Percentiles rank a stretch among this genome's conserved stretches.
Evolutionary conservation across 2,329 filamentous ascomycete genomes (phyloP).

Genomic region (Trichophyton mentagrophytes): DNA sequence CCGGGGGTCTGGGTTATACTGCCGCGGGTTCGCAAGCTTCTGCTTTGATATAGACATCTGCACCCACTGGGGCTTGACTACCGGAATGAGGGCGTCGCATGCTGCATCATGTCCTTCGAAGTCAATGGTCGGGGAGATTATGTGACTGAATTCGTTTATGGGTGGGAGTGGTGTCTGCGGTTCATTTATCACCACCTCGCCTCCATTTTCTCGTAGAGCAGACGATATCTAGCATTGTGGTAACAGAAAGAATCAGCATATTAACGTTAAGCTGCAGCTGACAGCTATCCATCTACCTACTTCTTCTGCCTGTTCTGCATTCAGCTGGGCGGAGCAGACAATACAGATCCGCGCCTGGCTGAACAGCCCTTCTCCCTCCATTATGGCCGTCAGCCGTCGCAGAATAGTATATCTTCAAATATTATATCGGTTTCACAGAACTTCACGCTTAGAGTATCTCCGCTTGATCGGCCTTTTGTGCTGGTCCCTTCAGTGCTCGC

Average conservation of each 20-base stretch:
- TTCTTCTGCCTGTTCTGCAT: conserved; percentile 28
- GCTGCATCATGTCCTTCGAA: conserved; percentile 76
- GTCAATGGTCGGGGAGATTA: conserved; percentile 68
- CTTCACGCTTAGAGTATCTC: background rate
- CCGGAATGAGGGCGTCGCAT: conserved; percentile 64
- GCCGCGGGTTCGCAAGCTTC: conserved; percentile 64
- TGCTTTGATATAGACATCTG: conserved; percentile 53
- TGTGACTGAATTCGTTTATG: conserved; percentile 44
- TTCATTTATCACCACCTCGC: conserved; percentile 33
- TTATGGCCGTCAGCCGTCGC: background rate
- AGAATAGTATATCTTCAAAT: background rate
- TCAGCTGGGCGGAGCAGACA: conserved; percentile 31
- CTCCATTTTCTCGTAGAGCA: conserved; percentile 37
- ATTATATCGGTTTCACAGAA: too few species aligned
- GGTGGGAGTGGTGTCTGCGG: conserved; percentile 25
- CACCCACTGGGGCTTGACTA: conserved; percentile 75
- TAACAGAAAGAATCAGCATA: background rate
- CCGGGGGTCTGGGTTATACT: conserved; percentile 79
- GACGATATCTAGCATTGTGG: conserved; percentile 18
- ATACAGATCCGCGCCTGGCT: conserved; percentile 36
- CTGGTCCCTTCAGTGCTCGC: too few species aligned
- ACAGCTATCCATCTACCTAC: conserved; percentile 23
- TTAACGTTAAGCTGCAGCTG: background rate
- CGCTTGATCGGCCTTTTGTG: background rate
- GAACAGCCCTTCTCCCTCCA: conserved; percentile 27